Evolutionary conservation across 495 filamentous ascomycete genomes (phyloP).

Genomic region (Massariosphaeria phaeospora): DNA sequence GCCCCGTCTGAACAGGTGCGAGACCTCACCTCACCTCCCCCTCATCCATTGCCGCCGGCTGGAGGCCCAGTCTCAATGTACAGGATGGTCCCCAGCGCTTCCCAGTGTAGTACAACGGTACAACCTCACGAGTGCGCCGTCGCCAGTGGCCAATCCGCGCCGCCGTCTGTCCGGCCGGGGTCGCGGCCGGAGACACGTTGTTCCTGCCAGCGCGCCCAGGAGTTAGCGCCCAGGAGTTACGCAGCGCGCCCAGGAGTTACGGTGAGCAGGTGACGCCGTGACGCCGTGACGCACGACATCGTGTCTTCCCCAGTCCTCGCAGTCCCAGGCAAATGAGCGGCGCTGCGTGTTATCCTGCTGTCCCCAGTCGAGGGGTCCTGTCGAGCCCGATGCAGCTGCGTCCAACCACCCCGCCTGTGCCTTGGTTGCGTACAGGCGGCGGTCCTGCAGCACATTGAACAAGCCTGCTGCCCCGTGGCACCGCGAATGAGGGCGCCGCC

Average conservation of each 20-base stretch:
- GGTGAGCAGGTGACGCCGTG: neutral
- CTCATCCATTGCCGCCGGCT: too few relatives aligned
- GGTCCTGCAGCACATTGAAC: constrained; percentile 5
- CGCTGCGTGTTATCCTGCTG: constrained; percentile 7
- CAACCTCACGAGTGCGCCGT: too few relatives aligned
- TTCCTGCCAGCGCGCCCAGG: neutral
- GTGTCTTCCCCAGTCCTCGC: constrained; percentile 8
- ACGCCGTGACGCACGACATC: constrained; percentile 11
- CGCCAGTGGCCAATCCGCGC: too few relatives aligned
- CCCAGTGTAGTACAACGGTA: too few relatives aligned
- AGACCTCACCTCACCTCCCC: too few relatives aligned
- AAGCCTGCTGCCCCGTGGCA: neutral
- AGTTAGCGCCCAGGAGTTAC: neutral
- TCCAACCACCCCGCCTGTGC: too few relatives aligned
- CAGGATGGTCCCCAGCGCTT: too few relatives aligned
- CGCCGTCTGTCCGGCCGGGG: neutral
- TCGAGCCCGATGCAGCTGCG: too few relatives aligned
- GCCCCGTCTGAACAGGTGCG: too few relatives aligned
- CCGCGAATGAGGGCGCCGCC: constrained; percentile 9
- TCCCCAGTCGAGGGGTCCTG: constrained; percentile 4
- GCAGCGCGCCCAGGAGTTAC: neutral
- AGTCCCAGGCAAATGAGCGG: constrained; percentile 5
- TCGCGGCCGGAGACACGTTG: neutral
- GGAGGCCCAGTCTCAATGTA: too few relatives aligned
- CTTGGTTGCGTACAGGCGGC: neutral